Conservation (phyloP, 805 yeast species). For the Saturnispora dispora region DNA sequence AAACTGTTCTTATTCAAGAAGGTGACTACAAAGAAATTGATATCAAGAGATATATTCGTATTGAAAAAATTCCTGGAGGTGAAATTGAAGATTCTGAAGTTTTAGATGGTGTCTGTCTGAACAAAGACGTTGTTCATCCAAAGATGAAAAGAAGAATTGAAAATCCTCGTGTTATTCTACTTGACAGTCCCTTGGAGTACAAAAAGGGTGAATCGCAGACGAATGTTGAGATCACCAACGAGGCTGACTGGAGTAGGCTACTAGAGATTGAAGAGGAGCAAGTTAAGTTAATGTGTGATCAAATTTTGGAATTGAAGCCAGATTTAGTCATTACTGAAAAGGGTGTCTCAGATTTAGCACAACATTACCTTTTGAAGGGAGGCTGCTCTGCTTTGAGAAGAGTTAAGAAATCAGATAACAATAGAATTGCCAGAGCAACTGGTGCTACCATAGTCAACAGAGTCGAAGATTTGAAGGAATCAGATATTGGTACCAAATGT, state of each 20-base stretch:
- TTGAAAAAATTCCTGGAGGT: slow-evolving; percentile 97
- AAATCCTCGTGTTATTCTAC: slow-evolving; percentile 78
- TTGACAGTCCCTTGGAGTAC: slow-evolving; percentile 96
- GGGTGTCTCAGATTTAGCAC: slow-evolving; percentile 97
- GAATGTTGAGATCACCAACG: slow-evolving; percentile 92
- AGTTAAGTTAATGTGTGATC: slow-evolving; percentile 78
- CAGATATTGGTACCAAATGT: slow-evolving; percentile 83
- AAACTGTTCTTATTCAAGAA: slow-evolving; percentile 62
- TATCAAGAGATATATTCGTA: slow-evolving; percentile 82
- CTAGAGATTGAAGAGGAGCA: slow-evolving; percentile 97
- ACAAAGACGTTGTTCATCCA: slow-evolving; percentile 98
- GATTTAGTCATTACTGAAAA: slow-evolving; percentile 94
- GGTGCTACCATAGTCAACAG: slow-evolving; percentile 97
- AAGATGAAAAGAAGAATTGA: slow-evolving; percentile 87
- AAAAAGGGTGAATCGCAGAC: slow-evolving; percentile 99
- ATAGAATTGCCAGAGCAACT: slow-evolving; percentile 92
- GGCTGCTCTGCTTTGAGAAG: slow-evolving; percentile 90
- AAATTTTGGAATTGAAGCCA: slow-evolving; percentile 76
- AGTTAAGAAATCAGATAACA: slow-evolving; percentile 90
- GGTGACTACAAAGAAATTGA: slow-evolving; percentile 73
- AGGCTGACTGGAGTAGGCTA: slow-evolving; percentile 92
- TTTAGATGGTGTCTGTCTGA: slow-evolving; percentile 83
- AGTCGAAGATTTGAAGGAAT: slow-evolving; percentile 85
- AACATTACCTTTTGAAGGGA: slow-evolving; percentile 88
- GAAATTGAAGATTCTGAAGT: slow-evolving; percentile 86